A percentile compares a stretch with the other conserved stretches of the same genome.
phyloP scores from a whole-genome alignment of 2,329 filamentous ascomycete genomes.

The Gyromitra esculenta region DNA sequence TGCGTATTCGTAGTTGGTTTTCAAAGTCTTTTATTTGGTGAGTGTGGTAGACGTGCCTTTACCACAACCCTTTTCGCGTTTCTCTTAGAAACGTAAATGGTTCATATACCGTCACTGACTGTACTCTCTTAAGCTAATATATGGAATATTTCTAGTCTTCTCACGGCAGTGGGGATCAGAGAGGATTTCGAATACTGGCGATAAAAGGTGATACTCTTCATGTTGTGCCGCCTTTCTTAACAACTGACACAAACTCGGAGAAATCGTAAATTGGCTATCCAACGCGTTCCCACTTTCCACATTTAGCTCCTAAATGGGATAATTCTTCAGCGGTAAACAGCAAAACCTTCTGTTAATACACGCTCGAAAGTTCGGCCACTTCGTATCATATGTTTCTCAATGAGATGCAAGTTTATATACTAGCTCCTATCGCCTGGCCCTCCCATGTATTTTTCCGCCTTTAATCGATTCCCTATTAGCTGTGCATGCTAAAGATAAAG shows the following conservation, averaged over 20 bases:
- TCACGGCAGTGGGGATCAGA: not conserved
- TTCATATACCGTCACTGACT: not conserved
- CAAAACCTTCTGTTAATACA: not conserved
- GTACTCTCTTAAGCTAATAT: not conserved
- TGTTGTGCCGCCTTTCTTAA: slow-evolving; percentile 65
- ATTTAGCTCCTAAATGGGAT: not conserved
- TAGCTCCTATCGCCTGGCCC: slow-evolving; percentile 62
- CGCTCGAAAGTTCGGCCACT: slow-evolving; percentile 57
- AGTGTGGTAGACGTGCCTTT: not conserved
- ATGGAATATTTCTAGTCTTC: not conserved
- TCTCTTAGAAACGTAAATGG: not conserved
- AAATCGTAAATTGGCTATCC: slow-evolving; percentile 62
- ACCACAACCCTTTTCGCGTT: not conserved
- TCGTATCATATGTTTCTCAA: slow-evolving; percentile 65
- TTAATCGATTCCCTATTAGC: not conserved
- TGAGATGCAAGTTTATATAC: slow-evolving; percentile 66
- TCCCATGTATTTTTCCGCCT: slow-evolving; percentile 46
- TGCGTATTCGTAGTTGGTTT: not conserved
- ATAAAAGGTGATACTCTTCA: slow-evolving; percentile 65
- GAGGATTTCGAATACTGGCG: slow-evolving; percentile 60
- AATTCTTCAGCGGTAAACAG: not conserved
- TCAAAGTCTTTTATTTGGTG: not conserved
- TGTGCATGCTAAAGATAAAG: not conserved
- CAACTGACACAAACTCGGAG: slow-evolving; percentile 61
- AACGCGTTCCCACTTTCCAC: slow-evolving; percentile 55